A percentile compares a stretch with the other conserved stretches of the same genome.
phyloP scores from a whole-genome alignment of 176 grass and related monocot species.

The Sorghum bicolor region Sorghum_bicolor_NCBIv3 NC_012870.2:79598501-79599000 shows the following conservation, averaged over 20 bases:
- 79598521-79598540: not conserved
- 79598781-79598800: constrained; percentile 34
- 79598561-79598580: constrained; percentile 6
- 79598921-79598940: constrained; percentile 22
- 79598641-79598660: not conserved
- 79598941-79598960: constrained; percentile 14
- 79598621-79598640: constrained; percentile 3
- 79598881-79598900: constrained; percentile 84
- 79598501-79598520: not conserved
- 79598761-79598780: constrained; percentile 41
- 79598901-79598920: constrained; percentile 52
- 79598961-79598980: constrained; percentile 16
- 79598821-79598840: constrained; percentile 35
- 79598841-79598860: constrained; percentile 68
- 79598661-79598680: not conserved
- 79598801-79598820: constrained; percentile 19
- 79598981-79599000: constrained; percentile 50
- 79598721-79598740: constrained; percentile 37
- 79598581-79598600: not conserved
- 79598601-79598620: not conserved
- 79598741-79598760: constrained; percentile 51
- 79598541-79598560: not conserved
- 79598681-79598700: constrained; percentile 35
- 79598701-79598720: constrained; percentile 4
- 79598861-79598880: constrained; percentile 71